phyloP scores from a whole-genome alignment of 192 early-diverging fungal genomes.

The Chytriomyces sp. region DNA sequence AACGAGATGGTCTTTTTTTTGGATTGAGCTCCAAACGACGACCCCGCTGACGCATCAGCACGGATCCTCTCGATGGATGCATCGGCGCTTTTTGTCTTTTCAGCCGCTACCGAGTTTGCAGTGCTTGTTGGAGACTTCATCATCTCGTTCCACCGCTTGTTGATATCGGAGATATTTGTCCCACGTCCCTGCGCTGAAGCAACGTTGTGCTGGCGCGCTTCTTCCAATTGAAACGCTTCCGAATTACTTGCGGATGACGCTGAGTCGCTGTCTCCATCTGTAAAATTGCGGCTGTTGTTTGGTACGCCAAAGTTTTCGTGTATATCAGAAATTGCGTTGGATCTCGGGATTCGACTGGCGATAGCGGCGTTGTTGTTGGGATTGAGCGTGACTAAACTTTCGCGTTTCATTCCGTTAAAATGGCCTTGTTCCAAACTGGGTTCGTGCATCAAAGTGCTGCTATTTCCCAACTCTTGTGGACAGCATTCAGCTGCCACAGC shows the following conservation, averaged over 20 bases:
- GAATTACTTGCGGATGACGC: neutral
- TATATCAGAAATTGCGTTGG: slow-evolving; percentile 18
- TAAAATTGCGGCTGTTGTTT: neutral
- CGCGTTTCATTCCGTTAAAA: neutral
- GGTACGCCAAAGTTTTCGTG: neutral
- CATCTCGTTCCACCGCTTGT: slow-evolving; percentile 28
- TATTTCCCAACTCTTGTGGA: neutral
- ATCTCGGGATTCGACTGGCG: slow-evolving; percentile 17
- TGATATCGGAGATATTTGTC: slow-evolving; percentile 18
- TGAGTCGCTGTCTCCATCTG: neutral
- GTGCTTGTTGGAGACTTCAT: slow-evolving; percentile 16
- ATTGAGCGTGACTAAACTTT: neutral
- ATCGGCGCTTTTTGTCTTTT: neutral
- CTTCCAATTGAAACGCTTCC: neutral
- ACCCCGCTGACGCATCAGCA: neutral
- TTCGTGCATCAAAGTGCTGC: neutral
- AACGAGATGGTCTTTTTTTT: slow-evolving; percentile 36
- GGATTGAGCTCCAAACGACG: neutral
- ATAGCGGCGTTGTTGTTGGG: neutral
- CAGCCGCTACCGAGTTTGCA: neutral
- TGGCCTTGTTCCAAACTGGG: neutral
- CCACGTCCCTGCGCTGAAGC: neutral
- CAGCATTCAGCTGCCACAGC: slow-evolving; percentile 25
- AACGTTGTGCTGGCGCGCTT: neutral
- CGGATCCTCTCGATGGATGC: neutral